Conservation (phyloP, 2,329 filamentous ascomycete species). For the Colletotrichum echinochloae region DNA sequence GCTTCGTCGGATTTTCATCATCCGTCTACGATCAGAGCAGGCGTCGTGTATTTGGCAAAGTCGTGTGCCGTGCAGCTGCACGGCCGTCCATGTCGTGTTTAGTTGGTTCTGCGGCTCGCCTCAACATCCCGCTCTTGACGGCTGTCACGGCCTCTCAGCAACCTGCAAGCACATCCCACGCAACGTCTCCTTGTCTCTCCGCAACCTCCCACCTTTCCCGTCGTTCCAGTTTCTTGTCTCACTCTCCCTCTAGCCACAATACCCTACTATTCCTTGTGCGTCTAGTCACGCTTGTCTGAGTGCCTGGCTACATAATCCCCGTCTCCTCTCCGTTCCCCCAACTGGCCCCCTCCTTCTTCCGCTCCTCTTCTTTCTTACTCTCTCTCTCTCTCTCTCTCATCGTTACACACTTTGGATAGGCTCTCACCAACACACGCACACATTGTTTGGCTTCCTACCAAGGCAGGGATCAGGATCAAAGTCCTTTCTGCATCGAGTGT, state of each 20-base stretch:
- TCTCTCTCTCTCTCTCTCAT: conserved; percentile 25
- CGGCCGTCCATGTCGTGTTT: background rate
- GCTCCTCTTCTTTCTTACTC: conserved; percentile 24
- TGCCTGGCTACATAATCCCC: conserved; percentile 37
- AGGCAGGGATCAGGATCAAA: conserved; percentile 31
- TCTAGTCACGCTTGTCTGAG: conserved; percentile 23
- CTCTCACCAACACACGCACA: conserved; percentile 17
- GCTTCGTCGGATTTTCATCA: conserved; percentile 12
- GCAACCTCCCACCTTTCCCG: conserved; percentile 21
- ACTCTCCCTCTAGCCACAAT: conserved; percentile 34
- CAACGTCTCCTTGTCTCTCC: conserved; percentile 25
- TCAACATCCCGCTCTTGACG: conserved; percentile 23
- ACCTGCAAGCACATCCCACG: conserved; percentile 31
- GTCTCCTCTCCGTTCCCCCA: conserved; percentile 2
- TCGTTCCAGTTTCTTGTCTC: conserved; percentile 28
- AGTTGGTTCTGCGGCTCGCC: conserved; percentile 3
- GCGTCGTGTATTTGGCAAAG: background rate
- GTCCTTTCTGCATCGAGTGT: conserved; percentile 35
- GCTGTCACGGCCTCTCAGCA: conserved; percentile 14
- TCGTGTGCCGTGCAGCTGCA: background rate
- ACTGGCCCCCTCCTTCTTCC: background rate
- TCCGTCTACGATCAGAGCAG: background rate
- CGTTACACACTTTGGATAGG: conserved; percentile 37
- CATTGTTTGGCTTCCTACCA: conserved; percentile 32
- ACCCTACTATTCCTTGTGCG: conserved; percentile 1